Evolutionary conservation across 805 yeast genomes (phyloP), one percentile per base, ranked within the genome.

Genomic region (Wickerhamomyces alni): DNA sequence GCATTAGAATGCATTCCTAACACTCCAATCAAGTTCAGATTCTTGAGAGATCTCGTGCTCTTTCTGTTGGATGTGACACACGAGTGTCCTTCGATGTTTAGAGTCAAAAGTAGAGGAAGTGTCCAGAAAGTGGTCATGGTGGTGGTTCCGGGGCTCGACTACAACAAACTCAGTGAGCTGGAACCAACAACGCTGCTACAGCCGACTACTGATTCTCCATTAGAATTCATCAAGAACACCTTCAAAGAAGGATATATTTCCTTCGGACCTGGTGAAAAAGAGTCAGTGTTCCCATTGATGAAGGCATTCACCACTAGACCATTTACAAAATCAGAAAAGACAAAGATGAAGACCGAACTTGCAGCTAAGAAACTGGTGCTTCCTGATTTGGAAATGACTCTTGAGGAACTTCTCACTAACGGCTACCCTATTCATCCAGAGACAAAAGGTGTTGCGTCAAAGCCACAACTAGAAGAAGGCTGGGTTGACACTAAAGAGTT

Each of bases 251-350:
- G 68, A 11, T 57, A 79, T 36, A 82, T 82, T 0, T 60, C 82
- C 2, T 53, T 59, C 21, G 67, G 80, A 6, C 94, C 95, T 0
- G 96, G 95, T 0, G 71, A 77, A 4, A 72, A 71, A 45, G 76
- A 70, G 31, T 68, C 73, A 9, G 55, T 77, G 27, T 77, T 65
- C 51, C 80, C 79, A 35, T 72, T 77, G 13, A 65, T 72, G 38
- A 70, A 68, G 33, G 68, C 84, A 2, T 69, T 87, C 33, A 63
- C 77, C 13, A 70, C 70, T 39, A 67, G 74, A n/a, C 78, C 80
- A 0, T 59, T 80, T 40, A 66, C 82, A 3, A 76, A 75, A 38
- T 65, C 67, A 26, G 88, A 82, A 44, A 75, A 70, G 48, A 64
- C 65, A 38, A 57, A 56, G n/a, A 55, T 66, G 7, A 55, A 48